Evolutionary conservation across 306 rosid genomes (phyloP).

Genomic region (Canavalia gladiata): DNA sequence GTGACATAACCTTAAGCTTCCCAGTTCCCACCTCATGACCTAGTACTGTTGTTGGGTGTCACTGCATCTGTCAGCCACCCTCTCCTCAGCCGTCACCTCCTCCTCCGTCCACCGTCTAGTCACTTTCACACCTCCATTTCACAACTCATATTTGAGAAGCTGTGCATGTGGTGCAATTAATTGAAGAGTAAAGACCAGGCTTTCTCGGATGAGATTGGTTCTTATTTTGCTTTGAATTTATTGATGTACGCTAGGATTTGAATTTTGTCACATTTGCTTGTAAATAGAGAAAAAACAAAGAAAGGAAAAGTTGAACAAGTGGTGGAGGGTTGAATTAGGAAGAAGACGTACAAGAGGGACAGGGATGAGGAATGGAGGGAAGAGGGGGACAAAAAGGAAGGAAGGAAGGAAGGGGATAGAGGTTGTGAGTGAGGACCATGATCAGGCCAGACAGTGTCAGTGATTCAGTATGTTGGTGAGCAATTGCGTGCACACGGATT

Average conservation of each 20-base stretch:
- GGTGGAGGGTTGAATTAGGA: background rate
- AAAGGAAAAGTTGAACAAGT: background rate
- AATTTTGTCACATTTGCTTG: background rate
- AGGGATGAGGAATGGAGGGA: no score
- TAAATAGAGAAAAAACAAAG: background rate
- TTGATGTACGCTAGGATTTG: background rate
- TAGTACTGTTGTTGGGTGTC: background rate
- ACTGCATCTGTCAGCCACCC: background rate
- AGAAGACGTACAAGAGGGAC: no score
- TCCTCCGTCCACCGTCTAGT: background rate
- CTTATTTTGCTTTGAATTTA: background rate
- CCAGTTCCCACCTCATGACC: background rate
- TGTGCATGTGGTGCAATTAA: background rate
- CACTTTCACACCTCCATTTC: conserved; percentile 36
- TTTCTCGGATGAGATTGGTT: background rate
- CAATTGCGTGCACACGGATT: conserved; percentile 58
- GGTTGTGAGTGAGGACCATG: conserved; percentile 38
- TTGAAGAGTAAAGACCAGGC: background rate
- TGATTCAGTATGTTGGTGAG: conserved; percentile 53
- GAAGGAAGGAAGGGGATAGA: background rate
- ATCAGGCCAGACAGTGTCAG: conserved; percentile 41
- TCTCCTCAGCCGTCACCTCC: conserved; percentile 16
- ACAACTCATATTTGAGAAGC: background rate
- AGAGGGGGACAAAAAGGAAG: conserved; percentile 48
- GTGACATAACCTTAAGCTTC: conserved; percentile 39